Base-by-base conservation (phyloP, 306 rosid species). In the Quercus ilex region DNA sequence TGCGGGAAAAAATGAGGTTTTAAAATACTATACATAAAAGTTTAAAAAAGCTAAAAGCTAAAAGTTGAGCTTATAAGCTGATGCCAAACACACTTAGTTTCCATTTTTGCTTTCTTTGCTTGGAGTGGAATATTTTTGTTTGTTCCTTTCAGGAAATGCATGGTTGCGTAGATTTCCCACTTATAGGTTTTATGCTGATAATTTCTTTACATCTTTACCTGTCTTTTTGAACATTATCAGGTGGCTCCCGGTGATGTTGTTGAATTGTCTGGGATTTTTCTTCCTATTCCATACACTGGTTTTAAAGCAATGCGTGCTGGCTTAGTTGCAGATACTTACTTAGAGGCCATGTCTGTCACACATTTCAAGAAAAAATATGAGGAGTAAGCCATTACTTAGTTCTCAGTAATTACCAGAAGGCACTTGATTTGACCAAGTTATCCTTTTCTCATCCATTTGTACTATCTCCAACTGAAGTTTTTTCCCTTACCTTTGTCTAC, bases 231-330 rank as follows among this genome's bases (percentile, higher is more conserved):
- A 80, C 30, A 35, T 78, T 76, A 64, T 76, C 90, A 93, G 98
- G 99, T 93, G 38, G 91, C 94, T 84, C 99, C 99, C 1, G 99
- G 99, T 60, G 99, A 95, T 79, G 97, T 95, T 56, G 92, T 93
- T 80, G 97, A 95, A 75, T 75, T 95, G 41, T 95, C 99, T 71
- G 99, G 99, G 68, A 95, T 95, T 75, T 95, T 93, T 88, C 99
- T 95, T 81, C 99, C 98, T 79, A 93, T 93, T 76, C 97, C 98
- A 51, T 95, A 93, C 69, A 79, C 88, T 83, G 99, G 99, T 72
- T 95, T 71, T 79, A 89, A 96, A 87, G 99, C 99, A 84, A 91
- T 95, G 99, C 97, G 96, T 18, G 99, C 98, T 21, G 98, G 99
- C 78, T 83, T 95, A 69, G 97, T 95, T 84, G 98, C 99, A 56